phyloP scores from a whole-genome alignment of 2,329 filamentous ascomycete genomes.

The Zopfia rhizophila region DNA sequence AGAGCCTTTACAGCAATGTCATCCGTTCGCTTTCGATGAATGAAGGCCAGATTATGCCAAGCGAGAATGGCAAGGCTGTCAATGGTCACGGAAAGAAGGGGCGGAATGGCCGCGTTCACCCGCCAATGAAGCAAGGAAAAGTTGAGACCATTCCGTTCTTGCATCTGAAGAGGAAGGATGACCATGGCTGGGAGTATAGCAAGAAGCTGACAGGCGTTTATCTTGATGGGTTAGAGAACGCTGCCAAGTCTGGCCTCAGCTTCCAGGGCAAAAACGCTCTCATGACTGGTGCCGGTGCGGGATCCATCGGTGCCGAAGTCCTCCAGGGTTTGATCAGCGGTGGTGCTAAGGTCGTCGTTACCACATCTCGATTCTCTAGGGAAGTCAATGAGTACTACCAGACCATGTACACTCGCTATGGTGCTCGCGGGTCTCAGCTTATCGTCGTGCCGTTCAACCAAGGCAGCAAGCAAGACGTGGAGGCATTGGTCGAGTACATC shows the following conservation, averaged over 20 bases:
- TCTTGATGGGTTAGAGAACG: slow-evolving; percentile 89
- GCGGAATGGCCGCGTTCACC: slow-evolving; percentile 63
- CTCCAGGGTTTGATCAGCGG: slow-evolving; percentile 95
- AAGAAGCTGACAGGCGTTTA: slow-evolving; percentile 97
- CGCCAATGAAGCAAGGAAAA: slow-evolving; percentile 78
- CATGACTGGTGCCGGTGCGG: slow-evolving; percentile 98
- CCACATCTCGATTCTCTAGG: slow-evolving; percentile 94
- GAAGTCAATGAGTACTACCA: slow-evolving; percentile 99
- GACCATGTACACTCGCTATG: slow-evolving; percentile 95
- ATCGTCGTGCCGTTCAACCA: slow-evolving; percentile 99
- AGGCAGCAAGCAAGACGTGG: slow-evolving; percentile 97
- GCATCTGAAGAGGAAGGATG: slow-evolving; percentile 92
- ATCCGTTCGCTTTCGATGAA: slow-evolving; percentile 97
- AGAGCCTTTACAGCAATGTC: slow-evolving; percentile 92
- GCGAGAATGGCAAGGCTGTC: slow-evolving; percentile 76
- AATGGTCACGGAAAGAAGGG: slow-evolving; percentile 68
- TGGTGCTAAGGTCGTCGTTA: slow-evolving; percentile 96
- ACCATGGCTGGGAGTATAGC: slow-evolving; percentile 98
- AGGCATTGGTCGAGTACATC: slow-evolving; percentile 93
- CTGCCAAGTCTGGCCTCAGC: slow-evolving; percentile 85
- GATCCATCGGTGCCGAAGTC: slow-evolving; percentile 97
- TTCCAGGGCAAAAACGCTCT: slow-evolving; percentile 96
- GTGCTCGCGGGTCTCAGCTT: slow-evolving; percentile 92
- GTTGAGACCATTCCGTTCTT: slow-evolving; percentile 98
- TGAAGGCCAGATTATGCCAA: slow-evolving; percentile 94